Evolutionary conservation across 2,329 filamentous ascomycete species (phyloP), one percentile per base, ranked within the genome.

Genomic region (Aspergillus felis): DNA sequence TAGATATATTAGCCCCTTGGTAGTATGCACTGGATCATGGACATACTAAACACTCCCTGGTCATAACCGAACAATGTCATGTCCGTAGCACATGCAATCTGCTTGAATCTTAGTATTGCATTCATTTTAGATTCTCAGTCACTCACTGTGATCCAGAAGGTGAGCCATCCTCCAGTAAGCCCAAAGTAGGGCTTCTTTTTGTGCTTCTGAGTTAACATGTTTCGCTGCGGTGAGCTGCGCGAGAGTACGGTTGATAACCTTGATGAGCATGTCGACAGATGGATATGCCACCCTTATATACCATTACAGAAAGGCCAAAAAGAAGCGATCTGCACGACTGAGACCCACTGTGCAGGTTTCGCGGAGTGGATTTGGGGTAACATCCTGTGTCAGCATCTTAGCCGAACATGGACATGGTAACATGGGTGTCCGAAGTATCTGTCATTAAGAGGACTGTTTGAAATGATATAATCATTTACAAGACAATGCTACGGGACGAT

Each of bases 101-200:
- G 32, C 32, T 38, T 3, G 7, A 1, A 6, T 17, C 32, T 38
- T 38, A 38, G 5, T 17, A 38, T 38, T 17, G 1, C 6, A 6
- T 17, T 7, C 2, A 6, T 38, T 38, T 3, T 17, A 12, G 5
- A 17, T 38, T 38, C 32, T 38, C 12, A 3, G 2, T 38, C 2
- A 52, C 62, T 63, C n/a, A 77, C 76, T 8, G 76, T 81, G n/a
- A 83, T 74, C 81, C 81, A 84, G 60, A 84, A 81, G 17, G 80
- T 82, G 41, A 84, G 75, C 81, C 79, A 82, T 74, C 76, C 77
- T 58, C 81, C 81, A n/a, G 74, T 80, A 48, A 82, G 63, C 53
- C 81, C 81, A 69, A 83, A 83, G 62, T 81, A 84, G 51, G 77
- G 80, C 66, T 72, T 63, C 55, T 68, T 75, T 32, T 61, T 3